Conservation (phyloP, 2,329 filamentous ascomycete species). For the Sarocladium strictum region DNA sequence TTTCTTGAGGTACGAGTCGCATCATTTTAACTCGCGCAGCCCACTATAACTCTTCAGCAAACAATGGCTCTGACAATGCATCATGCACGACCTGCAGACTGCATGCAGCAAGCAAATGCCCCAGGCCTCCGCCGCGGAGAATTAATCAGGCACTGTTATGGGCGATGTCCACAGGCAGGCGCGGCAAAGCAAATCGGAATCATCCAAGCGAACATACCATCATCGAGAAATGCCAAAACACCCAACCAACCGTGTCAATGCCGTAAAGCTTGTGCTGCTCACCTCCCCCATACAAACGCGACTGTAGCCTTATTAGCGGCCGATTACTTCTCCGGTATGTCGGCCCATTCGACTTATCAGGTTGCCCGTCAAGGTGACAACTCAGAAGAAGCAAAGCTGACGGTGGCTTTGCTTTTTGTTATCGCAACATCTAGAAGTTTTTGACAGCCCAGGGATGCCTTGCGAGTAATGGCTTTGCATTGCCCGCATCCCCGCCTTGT, state of each 20-base stretch:
- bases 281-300: too few species aligned
- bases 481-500: background rate
- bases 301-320: too few species aligned
- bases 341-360: background rate
- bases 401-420: constrained; percentile 2
- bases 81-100: constrained; percentile 6
- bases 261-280: too few species aligned
- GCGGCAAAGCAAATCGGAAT: constrained; percentile 2
- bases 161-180: background rate
- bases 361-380: background rate
- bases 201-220: background rate
- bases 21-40: background rate
- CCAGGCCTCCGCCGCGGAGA: constrained; percentile 1
- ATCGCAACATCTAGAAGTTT: background rate
- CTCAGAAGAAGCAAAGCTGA: constrained; percentile 4
- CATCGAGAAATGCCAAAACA: background rate
- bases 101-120: background rate
- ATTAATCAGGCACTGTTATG: constrained; percentile 6
- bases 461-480: constrained; percentile 7
- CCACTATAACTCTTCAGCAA: background rate
- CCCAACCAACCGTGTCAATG: too few species aligned
- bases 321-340: background rate
- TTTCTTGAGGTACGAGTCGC: background rate
- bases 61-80: constrained; percentile 4
- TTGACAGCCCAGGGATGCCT: constrained; percentile 6